Evolutionary conservation across 805 yeast species (phyloP).

Genomic region (Saccharomycopsis schoenii): DNA sequence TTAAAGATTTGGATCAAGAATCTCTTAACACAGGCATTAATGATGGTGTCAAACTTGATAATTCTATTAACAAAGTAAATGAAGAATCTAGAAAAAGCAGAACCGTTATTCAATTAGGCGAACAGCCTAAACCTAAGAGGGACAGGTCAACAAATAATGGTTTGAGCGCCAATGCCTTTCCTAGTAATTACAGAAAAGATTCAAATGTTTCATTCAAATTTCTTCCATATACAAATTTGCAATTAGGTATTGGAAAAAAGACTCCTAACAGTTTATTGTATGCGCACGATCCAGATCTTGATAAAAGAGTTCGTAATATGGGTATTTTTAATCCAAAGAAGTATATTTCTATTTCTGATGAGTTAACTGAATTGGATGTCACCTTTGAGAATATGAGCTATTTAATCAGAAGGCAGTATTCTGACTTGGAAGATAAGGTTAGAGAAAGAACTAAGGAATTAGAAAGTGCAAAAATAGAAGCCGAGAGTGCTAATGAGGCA

Average conservation of each 20-base stretch:
- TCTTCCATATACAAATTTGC: slow-evolving; percentile 12
- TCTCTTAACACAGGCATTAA: neutral
- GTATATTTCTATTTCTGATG: slow-evolving; percentile 39
- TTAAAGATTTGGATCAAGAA: neutral
- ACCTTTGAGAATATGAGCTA: slow-evolving; percentile 89
- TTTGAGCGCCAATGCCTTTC: neutral
- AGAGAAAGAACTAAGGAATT: slow-evolving; percentile 76
- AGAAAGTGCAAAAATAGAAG: slow-evolving; percentile 79
- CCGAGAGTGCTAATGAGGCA: slow-evolving; percentile 94
- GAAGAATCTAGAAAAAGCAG: neutral
- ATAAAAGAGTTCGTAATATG: neutral
- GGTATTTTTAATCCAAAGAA: slow-evolving; percentile 13
- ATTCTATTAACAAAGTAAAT: neutral
- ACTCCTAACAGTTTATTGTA: neutral
- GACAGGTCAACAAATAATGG: neutral
- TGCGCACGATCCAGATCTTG: neutral
- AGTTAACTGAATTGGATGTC: slow-evolving; percentile 75
- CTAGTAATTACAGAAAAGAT: neutral
- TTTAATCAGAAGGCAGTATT: slow-evolving; percentile 75
- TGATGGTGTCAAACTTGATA: neutral
- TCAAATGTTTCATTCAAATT: slow-evolving; percentile 1
- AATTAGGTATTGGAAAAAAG: slow-evolving; percentile 10
- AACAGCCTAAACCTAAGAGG: neutral
- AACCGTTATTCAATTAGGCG: neutral
- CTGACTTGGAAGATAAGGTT: slow-evolving; percentile 81